Percentiles rank a stretch among this genome's conserved stretches.
phyloP scores from a whole-genome alignment of 257 asterid species.

The Ajuga chamaepitys region DNA sequence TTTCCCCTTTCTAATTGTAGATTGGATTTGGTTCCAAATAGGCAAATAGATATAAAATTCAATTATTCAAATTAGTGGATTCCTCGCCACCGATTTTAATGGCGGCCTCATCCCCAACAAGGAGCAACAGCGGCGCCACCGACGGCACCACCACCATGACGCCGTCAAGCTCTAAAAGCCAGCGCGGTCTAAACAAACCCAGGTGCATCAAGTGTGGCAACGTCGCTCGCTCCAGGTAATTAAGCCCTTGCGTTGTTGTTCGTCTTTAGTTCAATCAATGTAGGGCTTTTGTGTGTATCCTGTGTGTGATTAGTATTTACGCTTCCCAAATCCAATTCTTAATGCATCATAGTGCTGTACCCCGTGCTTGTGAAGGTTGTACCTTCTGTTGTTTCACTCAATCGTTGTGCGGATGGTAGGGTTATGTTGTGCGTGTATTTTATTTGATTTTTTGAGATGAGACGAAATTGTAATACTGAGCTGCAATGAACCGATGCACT shows the following conservation, averaged over 20 bases:
- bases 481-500: too few relatives aligned
- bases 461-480: too few relatives aligned
- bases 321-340: not conserved
- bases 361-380: constrained; percentile 4
- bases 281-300: not conserved
- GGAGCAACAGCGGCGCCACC: constrained; percentile 31
- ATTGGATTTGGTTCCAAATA: too few relatives aligned
- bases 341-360: constrained; percentile 14
- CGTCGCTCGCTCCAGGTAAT: constrained; percentile 98
- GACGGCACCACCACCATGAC: constrained; percentile 16
- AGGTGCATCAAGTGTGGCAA: constrained; percentile 97
- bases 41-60: too few relatives aligned
- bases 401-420: not conserved
- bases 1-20: too few relatives aligned
- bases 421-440: too few relatives aligned
- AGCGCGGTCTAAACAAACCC: constrained; percentile 92
- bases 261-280: not conserved
- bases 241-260: not conserved
- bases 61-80: too few relatives aligned
- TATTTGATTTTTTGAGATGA: too few relatives aligned
- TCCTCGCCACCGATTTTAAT: constrained; percentile 19
- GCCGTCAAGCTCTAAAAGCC: constrained; percentile 41
- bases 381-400: not conserved
- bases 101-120: constrained; percentile 51
- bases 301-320: not conserved